Base-by-base conservation (phyloP, 768 basidiomycete species). In the Pluteus cervinus region DNA sequence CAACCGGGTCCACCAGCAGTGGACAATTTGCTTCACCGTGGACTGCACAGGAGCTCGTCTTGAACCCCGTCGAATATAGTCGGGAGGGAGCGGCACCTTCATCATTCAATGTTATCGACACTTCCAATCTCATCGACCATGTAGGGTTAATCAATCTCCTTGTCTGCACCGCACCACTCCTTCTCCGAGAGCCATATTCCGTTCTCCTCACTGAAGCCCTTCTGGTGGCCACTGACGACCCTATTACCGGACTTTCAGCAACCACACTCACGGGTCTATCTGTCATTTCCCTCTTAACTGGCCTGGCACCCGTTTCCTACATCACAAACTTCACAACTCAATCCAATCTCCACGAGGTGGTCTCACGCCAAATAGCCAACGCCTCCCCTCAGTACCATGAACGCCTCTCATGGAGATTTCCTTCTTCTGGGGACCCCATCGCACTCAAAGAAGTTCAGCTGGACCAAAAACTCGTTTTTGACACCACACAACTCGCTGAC, bases 101-200 rank as follows among this genome's bases (percentile, higher is more conserved):
- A 11, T 26, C 25, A 18, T 69, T 67, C 52, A 52, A 65, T 37
- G 53, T 65, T 34, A 61, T 68, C 29, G 64, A 69, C 18, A 63
- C 67, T 3, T 67, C 66, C 6, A 67, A 67, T 42, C 45, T 69
- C 7, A 43, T 42, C 23, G 67, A 68, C 37, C 57, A 62, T 36
- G 37, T 67, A 11, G 67, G 63, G 1, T 41, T 66, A 10, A 42
- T 67, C n/a, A 68, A 68, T 43, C 42, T 66, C 29, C 48, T 69
- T 15, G 45, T 60, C 25, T 37, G 54, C 1, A 37, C 56, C 1
- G 35, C 52, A 6, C 65, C 65, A 12, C 33, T 66, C 7, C 50
- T 66, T 14, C 29, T 35, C 20, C 45, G 22, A 14, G 20, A 25
- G 4, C 34, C 51, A 1, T 53, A 55, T 5, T 29, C 50, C 15